Evolutionary conservation across 163 green algal species (phyloP).

Genomic region (Chlorella variabilis): DNA sequence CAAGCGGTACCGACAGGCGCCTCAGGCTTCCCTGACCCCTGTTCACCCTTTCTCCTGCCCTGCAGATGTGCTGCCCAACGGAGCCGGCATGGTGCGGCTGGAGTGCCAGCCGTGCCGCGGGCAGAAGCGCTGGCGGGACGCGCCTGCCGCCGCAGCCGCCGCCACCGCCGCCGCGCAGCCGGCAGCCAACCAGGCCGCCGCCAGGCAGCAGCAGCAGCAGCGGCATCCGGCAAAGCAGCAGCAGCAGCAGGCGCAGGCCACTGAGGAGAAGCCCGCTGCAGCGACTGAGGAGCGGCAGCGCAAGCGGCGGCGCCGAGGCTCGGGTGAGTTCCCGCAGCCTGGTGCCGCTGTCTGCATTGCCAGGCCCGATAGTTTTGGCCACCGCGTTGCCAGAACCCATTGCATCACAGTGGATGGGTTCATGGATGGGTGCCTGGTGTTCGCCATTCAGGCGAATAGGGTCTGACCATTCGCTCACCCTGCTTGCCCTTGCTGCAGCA

Average conservation of each 20-base stretch:
- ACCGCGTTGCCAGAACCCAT: too few relatives aligned
- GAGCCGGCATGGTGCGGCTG: not conserved
- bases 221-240: not conserved
- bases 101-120: slow-evolving; percentile 12
- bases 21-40: not conserved
- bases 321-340: not conserved
- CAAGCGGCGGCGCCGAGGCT: slow-evolving; percentile 8
- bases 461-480: too few relatives aligned
- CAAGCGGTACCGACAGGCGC: too few relatives aligned
- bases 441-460: too few relatives aligned
- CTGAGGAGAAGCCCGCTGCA: not conserved
- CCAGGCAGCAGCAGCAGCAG: not conserved
- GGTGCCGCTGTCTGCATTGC: too few relatives aligned
- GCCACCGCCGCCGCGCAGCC: not conserved
- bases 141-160: not conserved
- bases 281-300: not conserved
- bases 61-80: slow-evolving; percentile 31
- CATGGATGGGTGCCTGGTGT: too few relatives aligned
- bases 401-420: too few relatives aligned
- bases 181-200: not conserved
- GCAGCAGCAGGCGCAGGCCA: not conserved
- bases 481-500: not conserved
- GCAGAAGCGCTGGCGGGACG: slow-evolving; percentile 15
- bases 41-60: not conserved
- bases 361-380: too few relatives aligned